phyloP scores from a whole-genome alignment of 208 protist species.

The Leishmania gerbilli region DNA sequence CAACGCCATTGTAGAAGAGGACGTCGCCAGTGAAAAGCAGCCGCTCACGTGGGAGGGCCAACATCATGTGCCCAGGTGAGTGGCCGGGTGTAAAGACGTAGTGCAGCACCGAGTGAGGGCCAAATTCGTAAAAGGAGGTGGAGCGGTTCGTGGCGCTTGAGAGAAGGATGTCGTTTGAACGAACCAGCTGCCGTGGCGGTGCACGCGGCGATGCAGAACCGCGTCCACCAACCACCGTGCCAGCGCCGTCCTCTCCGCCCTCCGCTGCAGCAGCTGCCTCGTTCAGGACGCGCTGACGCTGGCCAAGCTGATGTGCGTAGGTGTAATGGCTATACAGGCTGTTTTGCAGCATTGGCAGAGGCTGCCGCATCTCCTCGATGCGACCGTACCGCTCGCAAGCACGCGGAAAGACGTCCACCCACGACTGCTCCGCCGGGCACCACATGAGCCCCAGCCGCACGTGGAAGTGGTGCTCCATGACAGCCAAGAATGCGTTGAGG shows the following conservation, averaged over 20 bases:
- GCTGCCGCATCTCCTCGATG: constrained; percentile 59
- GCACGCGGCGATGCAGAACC: neutral
- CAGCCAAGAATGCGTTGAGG: constrained; percentile 69
- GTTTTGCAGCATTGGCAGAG: constrained; percentile 68
- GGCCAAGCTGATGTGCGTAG: constrained; percentile 46
- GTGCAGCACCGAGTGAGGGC: constrained; percentile 67
- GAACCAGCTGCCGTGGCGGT: constrained; percentile 46
- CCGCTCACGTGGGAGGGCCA: constrained; percentile 76
- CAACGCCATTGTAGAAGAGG: constrained; percentile 83
- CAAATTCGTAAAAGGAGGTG: constrained; percentile 83
- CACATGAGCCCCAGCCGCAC: constrained; percentile 70
- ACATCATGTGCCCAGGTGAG: constrained; percentile 90
- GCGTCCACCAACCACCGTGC: neutral
- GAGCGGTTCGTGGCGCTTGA: constrained; percentile 79
- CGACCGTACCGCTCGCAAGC: constrained; percentile 81
- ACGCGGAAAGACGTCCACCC: constrained; percentile 79
- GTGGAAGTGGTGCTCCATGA: constrained; percentile 56
- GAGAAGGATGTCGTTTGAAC: constrained; percentile 69
- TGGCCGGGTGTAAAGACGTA: constrained; percentile 91
- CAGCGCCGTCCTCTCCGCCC: constrained; percentile 2
- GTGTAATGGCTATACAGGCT: constrained; percentile 68
- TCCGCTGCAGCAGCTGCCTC: constrained; percentile 10
- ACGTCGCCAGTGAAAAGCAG: constrained; percentile 89
- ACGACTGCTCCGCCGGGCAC: constrained; percentile 75
- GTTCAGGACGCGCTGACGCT: constrained; percentile 35